These are phyloP conservation scores for Sclerotiophoma versabilis DNA, from an alignment of 2,329 filamentous ascomycete genomes.

Conservation along the genomic window DNA sequence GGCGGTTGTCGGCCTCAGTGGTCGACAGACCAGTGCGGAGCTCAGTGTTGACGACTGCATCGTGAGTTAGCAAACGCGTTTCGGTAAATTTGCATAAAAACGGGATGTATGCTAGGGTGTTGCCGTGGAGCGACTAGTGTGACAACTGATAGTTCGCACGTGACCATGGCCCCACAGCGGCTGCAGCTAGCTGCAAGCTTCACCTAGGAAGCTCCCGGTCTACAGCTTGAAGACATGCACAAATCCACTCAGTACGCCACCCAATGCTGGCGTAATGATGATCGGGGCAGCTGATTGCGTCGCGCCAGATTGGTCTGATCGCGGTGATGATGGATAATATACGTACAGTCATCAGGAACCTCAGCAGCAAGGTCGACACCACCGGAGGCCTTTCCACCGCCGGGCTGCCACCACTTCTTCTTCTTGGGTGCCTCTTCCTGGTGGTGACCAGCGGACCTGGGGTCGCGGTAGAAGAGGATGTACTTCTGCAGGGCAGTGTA, in stretches of 20 bases:
- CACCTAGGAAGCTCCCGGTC: constrained; percentile 17
- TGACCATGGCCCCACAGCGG: constrained; percentile 27
- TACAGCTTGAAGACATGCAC: constrained; percentile 3
- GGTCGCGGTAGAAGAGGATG: constrained; percentile 71
- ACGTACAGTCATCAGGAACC: constrained; percentile 64
- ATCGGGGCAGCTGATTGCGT: not conserved
- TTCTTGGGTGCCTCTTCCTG: constrained; percentile 57
- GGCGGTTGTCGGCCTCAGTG: constrained; percentile 67
- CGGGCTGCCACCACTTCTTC: constrained; percentile 64
- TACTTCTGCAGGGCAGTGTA: constrained; percentile 71
- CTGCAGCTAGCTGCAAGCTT: constrained; percentile 17
- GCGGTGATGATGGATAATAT: not conserved
- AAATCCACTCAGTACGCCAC: constrained; percentile 16
- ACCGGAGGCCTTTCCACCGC: constrained; percentile 33
- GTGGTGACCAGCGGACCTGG: constrained; percentile 58
- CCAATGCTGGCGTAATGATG: constrained; percentile 4
- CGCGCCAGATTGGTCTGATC: not conserved
- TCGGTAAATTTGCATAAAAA: constrained; percentile 10
- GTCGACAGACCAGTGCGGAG: constrained; percentile 68
- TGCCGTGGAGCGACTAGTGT: constrained; percentile 5
- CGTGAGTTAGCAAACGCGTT: constrained; percentile 48
- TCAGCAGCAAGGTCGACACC: constrained; percentile 45
- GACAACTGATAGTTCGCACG: constrained; percentile 20
- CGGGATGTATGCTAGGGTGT: constrained; percentile 5
- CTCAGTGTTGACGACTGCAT: constrained; percentile 65